Conservation (phyloP, 441 rosid genomes). For the Capsella rubella region DNA sequence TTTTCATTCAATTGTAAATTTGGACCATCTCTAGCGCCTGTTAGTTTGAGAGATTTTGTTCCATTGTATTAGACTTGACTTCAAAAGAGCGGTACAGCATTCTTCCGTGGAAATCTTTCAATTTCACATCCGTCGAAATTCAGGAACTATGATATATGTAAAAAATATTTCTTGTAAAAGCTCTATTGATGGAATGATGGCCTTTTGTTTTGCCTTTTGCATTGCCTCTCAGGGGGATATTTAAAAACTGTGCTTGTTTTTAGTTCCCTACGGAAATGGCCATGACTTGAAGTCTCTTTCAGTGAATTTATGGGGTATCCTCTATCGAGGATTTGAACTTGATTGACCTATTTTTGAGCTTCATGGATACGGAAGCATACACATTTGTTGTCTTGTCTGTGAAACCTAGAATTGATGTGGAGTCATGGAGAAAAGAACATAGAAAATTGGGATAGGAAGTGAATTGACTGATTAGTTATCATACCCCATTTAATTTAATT, state of each 20-base stretch:
- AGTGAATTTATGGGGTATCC: conserved; percentile 9
- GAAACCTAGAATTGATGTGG: conserved; percentile 5
- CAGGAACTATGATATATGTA: conserved; percentile 9
- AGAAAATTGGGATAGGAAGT: conserved; percentile 19
- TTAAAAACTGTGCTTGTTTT: conserved; percentile 15
- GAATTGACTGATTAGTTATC: conserved; percentile 10
- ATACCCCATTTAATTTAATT: conserved; percentile 4
- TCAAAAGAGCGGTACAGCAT: conserved; percentile 1
- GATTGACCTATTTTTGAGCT: conserved; percentile 32
- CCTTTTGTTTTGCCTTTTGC: background rate
- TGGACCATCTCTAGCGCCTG: conserved; percentile 7
- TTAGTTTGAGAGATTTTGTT: conserved; percentile 31
- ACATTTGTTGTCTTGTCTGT: conserved; percentile 11
- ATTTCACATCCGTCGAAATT: conserved; percentile 22
- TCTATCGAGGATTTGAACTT: conserved; percentile 16
- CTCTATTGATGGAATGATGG: background rate
- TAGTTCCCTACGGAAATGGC: conserved; percentile 12
- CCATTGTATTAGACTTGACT: conserved; percentile 4
- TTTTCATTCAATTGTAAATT: conserved; percentile 14
- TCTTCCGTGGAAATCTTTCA: conserved; percentile 30
- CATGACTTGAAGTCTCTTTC: conserved; percentile 20
- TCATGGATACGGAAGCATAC: conserved; percentile 24
- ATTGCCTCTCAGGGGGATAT: background rate
- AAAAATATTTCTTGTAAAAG: background rate
- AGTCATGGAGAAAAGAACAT: background rate